Percentiles rank a stretch among this genome's conserved stretches.
Evolutionary conservation across 768 basidiomycete genomes (phyloP).

Genomic region (Podaxis sp.): DNA sequence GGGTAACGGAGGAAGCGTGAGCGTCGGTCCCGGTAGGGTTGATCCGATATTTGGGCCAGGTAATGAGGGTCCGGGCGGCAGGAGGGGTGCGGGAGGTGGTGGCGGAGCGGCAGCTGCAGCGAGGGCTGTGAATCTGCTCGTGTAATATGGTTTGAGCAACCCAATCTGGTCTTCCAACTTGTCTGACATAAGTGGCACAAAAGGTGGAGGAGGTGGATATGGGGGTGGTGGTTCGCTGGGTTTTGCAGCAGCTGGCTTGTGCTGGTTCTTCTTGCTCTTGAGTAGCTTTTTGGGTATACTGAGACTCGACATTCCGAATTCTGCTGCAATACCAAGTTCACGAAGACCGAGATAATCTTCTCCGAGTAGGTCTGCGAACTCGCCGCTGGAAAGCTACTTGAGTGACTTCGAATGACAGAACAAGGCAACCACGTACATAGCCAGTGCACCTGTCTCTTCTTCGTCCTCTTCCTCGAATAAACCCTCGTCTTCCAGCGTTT

Average conservation of each 20-base stretch:
- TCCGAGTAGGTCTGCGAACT: conserved; percentile 84
- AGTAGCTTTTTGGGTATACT: conserved; percentile 78
- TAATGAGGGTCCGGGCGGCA: conserved; percentile 18
- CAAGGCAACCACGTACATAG: conserved; percentile 28
- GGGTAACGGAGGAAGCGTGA: conserved; percentile 21
- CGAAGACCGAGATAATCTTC: conserved; percentile 92
- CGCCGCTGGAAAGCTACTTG: conserved; percentile 51
- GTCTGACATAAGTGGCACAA: conserved; percentile 65
- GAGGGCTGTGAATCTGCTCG: conserved; percentile 49
- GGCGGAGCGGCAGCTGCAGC: conserved; percentile 27
- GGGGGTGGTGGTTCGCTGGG: conserved; percentile 77
- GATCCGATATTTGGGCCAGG: conserved; percentile 14
- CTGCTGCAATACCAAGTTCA: conserved; percentile 85
- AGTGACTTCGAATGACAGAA: neutral
- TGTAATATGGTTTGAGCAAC: conserved; percentile 76
- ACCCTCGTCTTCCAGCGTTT: conserved; percentile 50
- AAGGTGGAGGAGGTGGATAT: conserved; percentile 83
- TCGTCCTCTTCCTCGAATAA: conserved; percentile 52
- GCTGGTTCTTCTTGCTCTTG: conserved; percentile 55
- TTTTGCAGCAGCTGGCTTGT: conserved; percentile 47
- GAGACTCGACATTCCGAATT: conserved; percentile 77
- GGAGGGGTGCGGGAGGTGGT: conserved; percentile 16
- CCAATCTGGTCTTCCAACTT: conserved; percentile 82
- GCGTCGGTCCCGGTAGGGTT: conserved; percentile 9
- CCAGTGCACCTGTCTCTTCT: conserved; percentile 41